Base-by-base conservation (phyloP, 2,329 filamentous ascomycete genomes). In the Colletotrichum sp. region DNA sequence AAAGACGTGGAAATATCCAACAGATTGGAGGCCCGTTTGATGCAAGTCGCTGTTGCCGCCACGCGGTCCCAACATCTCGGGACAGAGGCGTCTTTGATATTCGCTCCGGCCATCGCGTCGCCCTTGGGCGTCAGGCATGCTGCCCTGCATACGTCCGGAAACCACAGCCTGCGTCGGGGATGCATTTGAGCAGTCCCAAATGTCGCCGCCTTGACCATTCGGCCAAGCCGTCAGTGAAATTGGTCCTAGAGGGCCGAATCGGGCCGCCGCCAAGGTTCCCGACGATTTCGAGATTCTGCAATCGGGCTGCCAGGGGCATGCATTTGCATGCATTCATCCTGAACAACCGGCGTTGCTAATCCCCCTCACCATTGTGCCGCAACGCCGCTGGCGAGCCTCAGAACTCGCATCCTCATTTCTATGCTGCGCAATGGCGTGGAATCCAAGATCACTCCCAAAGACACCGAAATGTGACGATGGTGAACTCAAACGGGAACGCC, bases 251-350 rank as follows among this genome's bases (percentile, higher is more conserved):
- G 18, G 30, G 39, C 15, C 28, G 61, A 39, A n/a, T 55, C 43
- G 68, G 68, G 68, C 60, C 13, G 39, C 61, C 48, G 72, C 68
- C 61, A 71, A 75, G 68, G n/a, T 61, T 55, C 55, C 25, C 18
- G 22, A 25, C 12, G 6, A 55, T 18, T 25, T 30, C 18, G 27
- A 71, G 10, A 12, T 66, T 60, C 34, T 55, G 65, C 68, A 28
- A 18, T 48, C 13, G 18, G 10, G 48, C 6, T 58, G 30, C 28
- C n/a, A 61, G 34, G 36, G 52, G 22, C 61, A 27, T 66, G 72
- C 66, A 58, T 60, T 22, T 8, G 58, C 58, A 70, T 65, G 71
- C 66, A 70, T 32, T 65, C 22, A 39, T 32, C 70, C 43, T 70
- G 71, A 52, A 32, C 36, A 58, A 28, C 43, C 58, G 32, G n/a